Base-by-base conservation (phyloP, 2,329 filamentous ascomycete genomes). In the Zopfia rhizophila region DNA sequence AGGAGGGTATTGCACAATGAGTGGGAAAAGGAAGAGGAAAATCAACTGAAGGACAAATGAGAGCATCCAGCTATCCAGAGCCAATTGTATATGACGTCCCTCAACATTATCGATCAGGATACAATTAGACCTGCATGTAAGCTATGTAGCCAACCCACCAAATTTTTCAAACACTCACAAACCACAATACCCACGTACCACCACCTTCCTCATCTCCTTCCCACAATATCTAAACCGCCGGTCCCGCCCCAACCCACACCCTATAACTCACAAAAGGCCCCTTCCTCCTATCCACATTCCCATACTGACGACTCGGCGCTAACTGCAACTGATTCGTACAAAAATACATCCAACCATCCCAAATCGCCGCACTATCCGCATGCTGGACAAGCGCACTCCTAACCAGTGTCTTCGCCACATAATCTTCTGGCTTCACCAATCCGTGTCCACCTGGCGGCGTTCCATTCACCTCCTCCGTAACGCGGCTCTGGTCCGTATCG, bases 301-400 rank as follows among this genome's bases (percentile, higher is more conserved):
- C 63, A 51, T 75, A 75, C 55, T 74, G 71, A 39, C 67, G 60
- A 4, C 32, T 43, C 3, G 72, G 69, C 22, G 66, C 59, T 45
- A 75, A 38, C 19, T 63, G 62, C 30, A 76, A 57, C 48, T 75
- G 74, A 40, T 75, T 75, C 7, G 72, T 75, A 43, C 68, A 72
- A 42, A 76, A 75, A 29, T 75, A 75, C 40, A 77, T 45, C 63
- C 67, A 76, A 1, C 72, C 73, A 53, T 73, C 66, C 50, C 70
- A 41, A 14, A 75, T 72, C 5, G 72, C 73, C 38, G 71, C 68
- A 5, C 60, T 69, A 46, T 76, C 73, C 2, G 74, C 72, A 60
- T 75, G 72, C 57, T 76, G 74, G 19, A 75, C 73, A 60, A 73
- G 60, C 1, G 60, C 74, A 38, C 61, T 75, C 14, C 72, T 58